Conservation (phyloP, 208 protist species). For the Angomonas deanei region DNA sequence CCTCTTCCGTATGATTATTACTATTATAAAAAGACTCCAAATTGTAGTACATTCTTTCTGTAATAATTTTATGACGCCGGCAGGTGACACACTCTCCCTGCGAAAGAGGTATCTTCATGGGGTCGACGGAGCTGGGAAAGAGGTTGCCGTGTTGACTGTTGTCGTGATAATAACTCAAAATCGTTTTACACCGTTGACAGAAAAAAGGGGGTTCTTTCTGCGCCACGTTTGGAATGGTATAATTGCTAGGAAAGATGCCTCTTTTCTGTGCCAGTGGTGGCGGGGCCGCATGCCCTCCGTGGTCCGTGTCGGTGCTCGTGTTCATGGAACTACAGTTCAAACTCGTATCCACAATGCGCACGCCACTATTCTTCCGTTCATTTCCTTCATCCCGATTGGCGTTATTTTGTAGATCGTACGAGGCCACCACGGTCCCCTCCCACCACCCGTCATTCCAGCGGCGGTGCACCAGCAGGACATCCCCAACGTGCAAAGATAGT, state of each 20-base stretch:
- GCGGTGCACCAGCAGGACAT: constrained; percentile 67
- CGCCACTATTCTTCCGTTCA: neutral
- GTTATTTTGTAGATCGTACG: neutral
- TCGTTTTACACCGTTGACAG: constrained; percentile 51
- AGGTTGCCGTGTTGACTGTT: no score
- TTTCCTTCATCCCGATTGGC: neutral
- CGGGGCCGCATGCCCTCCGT: neutral
- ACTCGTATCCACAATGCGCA: no score
- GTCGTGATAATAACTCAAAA: no score
- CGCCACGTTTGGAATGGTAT: constrained; percentile 62
- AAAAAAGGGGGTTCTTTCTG: constrained; percentile 57
- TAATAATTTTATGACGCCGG: neutral
- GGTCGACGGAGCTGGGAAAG: no score
- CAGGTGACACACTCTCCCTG: neutral
- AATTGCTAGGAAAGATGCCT: constrained; percentile 87
- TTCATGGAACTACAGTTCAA: neutral
- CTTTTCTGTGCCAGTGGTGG: no score
- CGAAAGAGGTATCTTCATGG: constrained; percentile 5
- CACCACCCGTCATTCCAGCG: constrained; percentile 89
- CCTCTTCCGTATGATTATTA: neutral
- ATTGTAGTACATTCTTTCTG: neutral
- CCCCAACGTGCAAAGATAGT: constrained; percentile 34
- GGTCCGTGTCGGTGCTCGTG: neutral
- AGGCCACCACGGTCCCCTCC: constrained; percentile 52
- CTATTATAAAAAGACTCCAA: neutral